Conservation (phyloP, 1,284 basidiomycete species). For the Ganoderma lingzhi region DNA sequence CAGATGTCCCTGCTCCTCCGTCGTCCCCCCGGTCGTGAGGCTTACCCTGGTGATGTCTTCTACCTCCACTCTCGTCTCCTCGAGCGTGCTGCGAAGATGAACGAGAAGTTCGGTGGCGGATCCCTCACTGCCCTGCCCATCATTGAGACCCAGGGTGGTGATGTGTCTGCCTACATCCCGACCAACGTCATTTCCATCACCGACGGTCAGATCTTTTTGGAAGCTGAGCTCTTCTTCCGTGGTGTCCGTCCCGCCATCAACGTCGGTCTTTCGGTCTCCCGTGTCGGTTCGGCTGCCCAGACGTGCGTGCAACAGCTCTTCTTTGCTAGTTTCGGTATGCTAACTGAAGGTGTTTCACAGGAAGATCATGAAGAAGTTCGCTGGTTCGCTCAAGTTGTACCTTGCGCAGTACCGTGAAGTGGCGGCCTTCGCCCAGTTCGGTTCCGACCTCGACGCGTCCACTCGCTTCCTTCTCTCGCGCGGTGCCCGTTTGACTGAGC, state of each 20-base stretch:
- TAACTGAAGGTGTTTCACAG: slow-evolving; percentile 44
- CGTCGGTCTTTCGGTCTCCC: slow-evolving; percentile 99
- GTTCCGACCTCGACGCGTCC: slow-evolving; percentile 99
- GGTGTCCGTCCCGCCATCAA: slow-evolving; percentile 99
- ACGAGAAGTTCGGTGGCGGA: slow-evolving; percentile 96
- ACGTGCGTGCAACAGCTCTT: slow-evolving; percentile 59
- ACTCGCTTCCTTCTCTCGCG: slow-evolving; percentile 97
- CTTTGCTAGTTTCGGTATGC: neutral
- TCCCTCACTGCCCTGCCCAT: slow-evolving; percentile 98
- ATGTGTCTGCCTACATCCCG: slow-evolving; percentile 98
- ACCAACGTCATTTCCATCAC: slow-evolving; percentile 97
- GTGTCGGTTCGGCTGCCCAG: slow-evolving; percentile 99
- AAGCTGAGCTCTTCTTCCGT: slow-evolving; percentile 99
- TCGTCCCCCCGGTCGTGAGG: slow-evolving; percentile 99
- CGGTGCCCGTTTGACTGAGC: slow-evolving; percentile 98
- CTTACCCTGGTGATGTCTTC: slow-evolving; percentile 99
- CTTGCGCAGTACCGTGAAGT: slow-evolving; percentile 99
- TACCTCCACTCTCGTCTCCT: slow-evolving; percentile 99
- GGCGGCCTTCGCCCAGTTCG: slow-evolving; percentile 99
- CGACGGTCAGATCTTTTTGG: slow-evolving; percentile 99
- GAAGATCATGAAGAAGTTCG: slow-evolving; percentile 99
- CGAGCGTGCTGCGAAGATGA: slow-evolving; percentile 99
- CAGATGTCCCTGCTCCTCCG: slow-evolving; percentile 99
- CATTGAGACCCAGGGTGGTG: slow-evolving; percentile 99
- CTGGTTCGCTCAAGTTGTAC: slow-evolving; percentile 99